These are phyloP conservation scores for Tylopilus plumbeoviolaceoides DNA, from an alignment of 768 basidiomycete species.

Conservation along the genomic window DNA sequence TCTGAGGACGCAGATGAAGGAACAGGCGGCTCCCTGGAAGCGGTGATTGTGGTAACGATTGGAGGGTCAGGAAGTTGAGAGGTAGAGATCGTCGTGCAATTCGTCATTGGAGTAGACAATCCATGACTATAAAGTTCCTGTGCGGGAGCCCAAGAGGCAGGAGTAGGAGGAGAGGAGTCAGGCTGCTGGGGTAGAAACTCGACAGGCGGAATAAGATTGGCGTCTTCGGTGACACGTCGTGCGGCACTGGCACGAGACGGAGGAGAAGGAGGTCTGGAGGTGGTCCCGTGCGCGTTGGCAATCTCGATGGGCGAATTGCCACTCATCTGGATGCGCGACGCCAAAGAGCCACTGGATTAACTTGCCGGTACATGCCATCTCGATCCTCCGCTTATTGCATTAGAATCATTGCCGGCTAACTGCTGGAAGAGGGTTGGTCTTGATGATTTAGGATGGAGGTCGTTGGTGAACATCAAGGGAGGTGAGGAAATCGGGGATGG, in stretches of 20 bases:
- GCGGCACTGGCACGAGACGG: background rate
- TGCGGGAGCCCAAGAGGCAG: slow-evolving; percentile 7
- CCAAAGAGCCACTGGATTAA: slow-evolving; percentile 16
- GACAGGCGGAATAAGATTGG: slow-evolving; percentile 31
- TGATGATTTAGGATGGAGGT: slow-evolving; percentile 9
- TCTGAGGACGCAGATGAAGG: background rate
- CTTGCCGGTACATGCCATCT: background rate
- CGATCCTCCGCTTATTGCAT: background rate
- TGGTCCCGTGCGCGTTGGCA: background rate
- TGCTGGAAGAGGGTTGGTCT: slow-evolving; percentile 23
- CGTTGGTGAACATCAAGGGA: background rate
- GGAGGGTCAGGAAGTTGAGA: slow-evolving; percentile 2
- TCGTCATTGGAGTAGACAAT: background rate
- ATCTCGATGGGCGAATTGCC: background rate
- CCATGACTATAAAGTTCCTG: background rate
- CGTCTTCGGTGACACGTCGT: background rate
- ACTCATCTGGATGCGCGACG: slow-evolving; percentile 24
- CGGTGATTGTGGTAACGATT: background rate
- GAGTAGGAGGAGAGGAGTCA: slow-evolving; percentile 18
- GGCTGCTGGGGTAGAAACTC: slow-evolving; percentile 17
- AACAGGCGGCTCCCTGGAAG: background rate
- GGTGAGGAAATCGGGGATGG: slow-evolving; percentile 16
- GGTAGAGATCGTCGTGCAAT: background rate
- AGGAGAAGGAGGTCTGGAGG: background rate
- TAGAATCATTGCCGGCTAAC: slow-evolving; percentile 8